Evolutionary conservation across 148 eudicot genomes (phyloP).

Genomic region (Rhododendron molle): DNA sequence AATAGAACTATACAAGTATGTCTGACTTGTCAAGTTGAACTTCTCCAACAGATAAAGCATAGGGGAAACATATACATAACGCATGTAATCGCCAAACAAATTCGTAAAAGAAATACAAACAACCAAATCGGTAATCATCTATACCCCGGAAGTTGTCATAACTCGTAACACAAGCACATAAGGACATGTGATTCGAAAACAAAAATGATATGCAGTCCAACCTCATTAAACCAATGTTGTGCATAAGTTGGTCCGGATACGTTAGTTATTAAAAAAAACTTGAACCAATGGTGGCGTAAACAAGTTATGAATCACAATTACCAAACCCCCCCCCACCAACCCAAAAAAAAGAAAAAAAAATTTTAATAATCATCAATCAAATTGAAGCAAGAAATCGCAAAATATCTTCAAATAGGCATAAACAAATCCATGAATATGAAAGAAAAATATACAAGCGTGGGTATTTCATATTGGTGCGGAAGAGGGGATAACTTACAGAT

Average conservation of each 20-base stretch:
- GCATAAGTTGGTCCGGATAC: too few species aligned
- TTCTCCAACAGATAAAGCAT: neutral
- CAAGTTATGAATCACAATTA: neutral
- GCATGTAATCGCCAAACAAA: neutral
- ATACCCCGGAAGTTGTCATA: neutral
- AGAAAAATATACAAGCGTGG: neutral
- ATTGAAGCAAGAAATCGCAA: neutral
- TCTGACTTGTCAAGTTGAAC: neutral
- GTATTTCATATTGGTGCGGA: neutral
- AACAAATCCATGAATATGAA: neutral
- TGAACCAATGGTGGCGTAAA: neutral
- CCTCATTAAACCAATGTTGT: neutral
- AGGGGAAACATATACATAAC: neutral
- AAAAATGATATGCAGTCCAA: neutral
- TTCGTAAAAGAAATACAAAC: neutral
- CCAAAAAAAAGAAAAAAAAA: too few species aligned
- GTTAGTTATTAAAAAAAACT: too few species aligned
- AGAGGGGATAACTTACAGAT: constrained; percentile 10
- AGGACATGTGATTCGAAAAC: neutral
- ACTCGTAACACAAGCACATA: neutral
- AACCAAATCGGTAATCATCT: neutral
- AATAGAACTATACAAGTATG: neutral
- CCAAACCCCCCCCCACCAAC: too few species aligned
- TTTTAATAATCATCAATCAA: neutral
- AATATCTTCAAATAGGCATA: neutral